Percentiles rank a stretch among this genome's conserved stretches.
Evolutionary conservation across 305 asterid genomes (phyloP).

Genomic region (Solanum hybrid): DNA sequence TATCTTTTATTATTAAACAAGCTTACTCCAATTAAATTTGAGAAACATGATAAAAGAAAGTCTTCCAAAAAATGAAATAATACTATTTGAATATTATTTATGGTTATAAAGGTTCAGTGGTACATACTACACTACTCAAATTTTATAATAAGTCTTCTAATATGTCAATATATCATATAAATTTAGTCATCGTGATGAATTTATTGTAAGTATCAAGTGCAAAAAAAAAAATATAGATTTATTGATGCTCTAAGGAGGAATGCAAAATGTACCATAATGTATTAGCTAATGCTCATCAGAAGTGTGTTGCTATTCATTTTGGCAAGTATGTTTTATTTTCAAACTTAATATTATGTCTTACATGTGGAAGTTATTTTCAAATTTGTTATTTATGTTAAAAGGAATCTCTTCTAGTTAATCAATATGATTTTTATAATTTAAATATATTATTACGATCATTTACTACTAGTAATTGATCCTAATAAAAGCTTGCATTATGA

Average conservation of each 20-base stretch:
- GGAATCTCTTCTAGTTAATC: not conserved
- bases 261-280: not conserved
- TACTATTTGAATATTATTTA: not conserved
- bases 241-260: constrained; percentile 14
- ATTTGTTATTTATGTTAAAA: too few species aligned
- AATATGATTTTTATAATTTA: too few species aligned
- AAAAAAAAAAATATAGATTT: constrained; percentile 18
- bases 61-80: constrained; percentile 35
- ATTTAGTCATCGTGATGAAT: too few species aligned
- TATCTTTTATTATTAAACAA: constrained; percentile 9
- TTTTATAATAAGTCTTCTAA: not conserved
- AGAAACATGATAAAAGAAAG: constrained; percentile 39
- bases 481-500: not conserved
- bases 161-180: not conserved
- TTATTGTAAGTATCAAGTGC: not conserved
- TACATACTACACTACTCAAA: not conserved
- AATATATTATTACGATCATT: too few species aligned
- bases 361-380: too few species aligned
- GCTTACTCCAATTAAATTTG: constrained; percentile 32
- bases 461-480: not conserved
- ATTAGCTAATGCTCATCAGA: not conserved
- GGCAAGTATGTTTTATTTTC: too few species aligned
- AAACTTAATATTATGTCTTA: too few species aligned
- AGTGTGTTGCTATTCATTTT: not conserved
- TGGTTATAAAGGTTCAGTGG: not conserved